A percentile compares a stretch with the other conserved stretches of the same genome.
Evolutionary conservation across 805 yeast species (phyloP).

Genomic region (Maudiozyma bulderi): DNA sequence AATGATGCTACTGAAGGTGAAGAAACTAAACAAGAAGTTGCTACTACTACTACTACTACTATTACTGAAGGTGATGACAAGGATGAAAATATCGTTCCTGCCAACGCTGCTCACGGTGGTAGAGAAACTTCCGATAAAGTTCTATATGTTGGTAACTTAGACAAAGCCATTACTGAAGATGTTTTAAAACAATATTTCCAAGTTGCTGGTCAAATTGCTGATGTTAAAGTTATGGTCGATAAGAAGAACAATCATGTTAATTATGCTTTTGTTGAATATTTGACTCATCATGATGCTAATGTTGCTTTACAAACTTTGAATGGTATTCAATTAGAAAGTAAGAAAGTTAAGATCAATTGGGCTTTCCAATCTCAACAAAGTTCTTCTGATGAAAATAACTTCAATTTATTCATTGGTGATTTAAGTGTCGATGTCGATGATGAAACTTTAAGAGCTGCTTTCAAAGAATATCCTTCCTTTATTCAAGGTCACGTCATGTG

Average conservation of each 20-base stretch:
- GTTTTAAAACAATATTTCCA: conserved; percentile 52
- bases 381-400: conserved; percentile 45
- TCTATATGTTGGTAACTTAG: conserved; percentile 69
- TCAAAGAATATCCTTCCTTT: conserved; percentile 48
- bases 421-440: conserved; percentile 75
- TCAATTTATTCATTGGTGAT: conserved; percentile 80
- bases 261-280: conserved; percentile 78
- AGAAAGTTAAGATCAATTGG: conserved; percentile 61
- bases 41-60: background rate
- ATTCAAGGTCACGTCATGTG: conserved; percentile 90
- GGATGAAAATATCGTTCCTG: conserved; percentile 31
- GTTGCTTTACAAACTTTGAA: conserved; percentile 52
- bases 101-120: conserved; percentile 73
- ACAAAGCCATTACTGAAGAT: conserved; percentile 55
- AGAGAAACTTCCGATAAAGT: conserved; percentile 67
- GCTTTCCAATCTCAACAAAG: conserved; percentile 77
- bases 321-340: conserved; percentile 46
- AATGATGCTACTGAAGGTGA: background rate
- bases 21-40: background rate
- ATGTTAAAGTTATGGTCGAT: conserved; percentile 65
- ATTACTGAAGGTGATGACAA: background rate
- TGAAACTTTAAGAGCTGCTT: conserved; percentile 51
- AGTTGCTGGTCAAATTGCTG: conserved; percentile 48
- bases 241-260: conserved; percentile 64
- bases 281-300: conserved; percentile 46